Conservation (phyloP, 1,284 basidiomycete species). For the Melampsora larici-populina region DNA sequence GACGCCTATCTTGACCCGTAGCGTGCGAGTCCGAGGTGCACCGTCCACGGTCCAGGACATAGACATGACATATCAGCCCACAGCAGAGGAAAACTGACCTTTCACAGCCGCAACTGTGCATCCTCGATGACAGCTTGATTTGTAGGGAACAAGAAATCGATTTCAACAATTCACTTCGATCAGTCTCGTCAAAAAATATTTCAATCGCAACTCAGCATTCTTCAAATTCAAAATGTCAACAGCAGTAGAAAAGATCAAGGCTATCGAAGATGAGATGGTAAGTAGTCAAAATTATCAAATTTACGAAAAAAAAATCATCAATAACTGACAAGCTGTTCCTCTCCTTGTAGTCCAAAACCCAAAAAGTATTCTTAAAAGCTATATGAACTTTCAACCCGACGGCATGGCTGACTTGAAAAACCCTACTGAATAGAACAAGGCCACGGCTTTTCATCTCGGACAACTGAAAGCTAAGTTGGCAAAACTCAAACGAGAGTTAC, state of each 20-base stretch:
- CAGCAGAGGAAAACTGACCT: too few relatives aligned
- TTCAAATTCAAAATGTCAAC: constrained; percentile 56
- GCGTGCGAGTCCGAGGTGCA: too few relatives aligned
- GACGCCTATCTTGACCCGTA: too few relatives aligned
- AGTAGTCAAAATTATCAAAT: constrained; percentile 44
- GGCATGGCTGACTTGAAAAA: constrained; percentile 40
- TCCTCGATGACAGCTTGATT: too few relatives aligned
- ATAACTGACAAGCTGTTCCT: constrained; percentile 53
- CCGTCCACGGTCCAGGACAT: too few relatives aligned
- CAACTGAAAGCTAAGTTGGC: constrained; percentile 77
- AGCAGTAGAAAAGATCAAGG: constrained; percentile 87
- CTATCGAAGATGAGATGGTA: constrained; percentile 95
- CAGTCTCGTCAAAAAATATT: too few relatives aligned
- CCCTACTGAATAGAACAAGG: constrained; percentile 69
- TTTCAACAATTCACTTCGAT: too few relatives aligned
- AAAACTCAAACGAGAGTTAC: constrained; percentile 90
- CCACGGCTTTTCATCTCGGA: constrained; percentile 55
- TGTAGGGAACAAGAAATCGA: too few relatives aligned
- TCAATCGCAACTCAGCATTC: too few relatives aligned
- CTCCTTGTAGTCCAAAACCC: constrained; percentile 39
- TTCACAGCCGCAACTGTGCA: too few relatives aligned
- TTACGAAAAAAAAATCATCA: neutral
- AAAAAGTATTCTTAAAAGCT: constrained; percentile 19
- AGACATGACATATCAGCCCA: too few relatives aligned
- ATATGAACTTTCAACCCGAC: constrained; percentile 8